Conservation (phyloP, 2,329 filamentous ascomycete genomes). For the Talaromyces marneffei region DNA sequence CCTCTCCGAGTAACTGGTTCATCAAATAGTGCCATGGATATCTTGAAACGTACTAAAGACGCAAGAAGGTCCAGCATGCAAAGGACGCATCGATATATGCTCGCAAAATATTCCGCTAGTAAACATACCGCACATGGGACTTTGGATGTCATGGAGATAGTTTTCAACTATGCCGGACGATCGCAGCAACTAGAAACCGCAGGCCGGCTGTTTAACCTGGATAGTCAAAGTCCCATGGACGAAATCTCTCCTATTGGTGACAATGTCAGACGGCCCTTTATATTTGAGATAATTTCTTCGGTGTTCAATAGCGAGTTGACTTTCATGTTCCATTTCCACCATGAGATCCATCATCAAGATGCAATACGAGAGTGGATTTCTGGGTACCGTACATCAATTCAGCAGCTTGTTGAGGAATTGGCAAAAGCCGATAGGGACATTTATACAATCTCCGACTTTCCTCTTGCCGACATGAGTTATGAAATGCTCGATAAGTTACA, state of each 20-base stretch:
- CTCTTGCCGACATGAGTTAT: background rate
- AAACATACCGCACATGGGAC: too few species aligned
- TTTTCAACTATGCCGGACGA: constrained; percentile 4
- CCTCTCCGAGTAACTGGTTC: too few species aligned
- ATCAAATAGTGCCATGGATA: too few species aligned
- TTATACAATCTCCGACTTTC: background rate
- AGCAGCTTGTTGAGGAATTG: background rate
- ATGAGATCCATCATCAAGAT: background rate
- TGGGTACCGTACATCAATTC: background rate
- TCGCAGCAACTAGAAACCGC: constrained; percentile 1
- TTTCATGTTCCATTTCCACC: background rate
- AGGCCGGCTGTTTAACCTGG: background rate
- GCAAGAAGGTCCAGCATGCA: too few species aligned
- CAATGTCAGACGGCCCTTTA: background rate
- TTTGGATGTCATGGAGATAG: background rate
- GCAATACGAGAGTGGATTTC: background rate
- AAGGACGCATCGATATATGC: too few species aligned
- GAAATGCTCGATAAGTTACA: background rate
- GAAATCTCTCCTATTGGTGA: background rate
- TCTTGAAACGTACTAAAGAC: too few species aligned
- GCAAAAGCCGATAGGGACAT: background rate
- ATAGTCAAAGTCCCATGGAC: background rate
- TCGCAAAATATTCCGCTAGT: too few species aligned
- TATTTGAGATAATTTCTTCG: background rate
- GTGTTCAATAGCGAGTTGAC: background rate